These are phyloP conservation scores for Talaromyces islandicus DNA, from an alignment of 2,329 filamentous ascomycete species.

Conservation along the genomic window DNA sequence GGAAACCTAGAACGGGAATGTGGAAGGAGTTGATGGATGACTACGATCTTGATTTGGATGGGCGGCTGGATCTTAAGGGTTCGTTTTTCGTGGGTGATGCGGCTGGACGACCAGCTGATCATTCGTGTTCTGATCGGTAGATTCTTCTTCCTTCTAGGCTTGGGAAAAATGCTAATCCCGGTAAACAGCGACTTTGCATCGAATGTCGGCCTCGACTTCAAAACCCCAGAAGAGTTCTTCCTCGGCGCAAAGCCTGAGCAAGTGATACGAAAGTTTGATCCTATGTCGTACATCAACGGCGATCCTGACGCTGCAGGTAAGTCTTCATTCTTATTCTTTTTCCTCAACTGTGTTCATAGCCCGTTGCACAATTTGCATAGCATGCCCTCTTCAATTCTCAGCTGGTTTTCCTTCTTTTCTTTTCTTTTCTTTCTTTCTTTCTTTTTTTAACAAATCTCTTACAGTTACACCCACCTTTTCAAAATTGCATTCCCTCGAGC, in stretches of 20 bases:
- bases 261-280: constrained; percentile 67
- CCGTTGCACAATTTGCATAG: not conserved
- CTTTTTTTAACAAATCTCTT: not conserved
- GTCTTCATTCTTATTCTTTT: constrained; percentile 10
- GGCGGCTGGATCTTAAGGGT: constrained; percentile 59
- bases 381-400: not conserved
- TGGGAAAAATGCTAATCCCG: constrained; percentile 12
- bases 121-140: constrained; percentile 56
- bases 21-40: constrained; percentile 66
- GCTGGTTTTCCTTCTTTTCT: too few relatives aligned
- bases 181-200: constrained; percentile 66
- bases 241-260: constrained; percentile 59
- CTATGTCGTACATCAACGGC: constrained; percentile 48
- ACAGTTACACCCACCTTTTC: constrained; percentile 34
- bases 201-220: constrained; percentile 74
- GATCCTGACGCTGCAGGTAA: constrained; percentile 28
- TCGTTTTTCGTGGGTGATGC: constrained; percentile 93
- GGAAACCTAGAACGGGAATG: constrained; percentile 86
- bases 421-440: not conserved
- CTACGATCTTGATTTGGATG: constrained; percentile 49
- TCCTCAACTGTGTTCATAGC: not conserved
- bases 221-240: constrained; percentile 91
- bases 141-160: constrained; percentile 6
- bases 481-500: constrained; percentile 62
- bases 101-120: constrained; percentile 51